phyloP scores from a whole-genome alignment of 768 basidiomycete species.

The Fomitopsis serialis region DNA sequence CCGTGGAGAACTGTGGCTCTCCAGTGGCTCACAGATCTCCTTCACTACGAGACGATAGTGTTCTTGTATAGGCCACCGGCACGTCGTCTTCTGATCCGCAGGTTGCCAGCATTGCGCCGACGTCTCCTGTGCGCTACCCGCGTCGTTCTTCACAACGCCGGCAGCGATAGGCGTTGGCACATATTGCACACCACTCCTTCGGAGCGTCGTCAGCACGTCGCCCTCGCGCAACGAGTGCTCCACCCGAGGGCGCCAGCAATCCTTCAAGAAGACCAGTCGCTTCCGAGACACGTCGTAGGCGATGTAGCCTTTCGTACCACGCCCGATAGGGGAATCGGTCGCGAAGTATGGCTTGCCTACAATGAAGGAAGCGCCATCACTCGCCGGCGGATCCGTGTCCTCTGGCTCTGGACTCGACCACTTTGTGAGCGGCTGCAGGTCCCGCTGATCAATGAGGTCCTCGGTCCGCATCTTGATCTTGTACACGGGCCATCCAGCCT shows the following conservation, averaged over 20 bases:
- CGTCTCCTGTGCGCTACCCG: background rate
- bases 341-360: slow-evolving; percentile 3
- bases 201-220: slow-evolving; percentile 1
- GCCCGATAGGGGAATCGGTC: slow-evolving; percentile 1
- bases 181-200: background rate
- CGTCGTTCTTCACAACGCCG: background rate
- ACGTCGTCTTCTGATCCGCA: background rate
- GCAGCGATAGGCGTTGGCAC: background rate
- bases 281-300: slow-evolving; percentile 2
- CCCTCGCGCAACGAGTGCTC: background rate
- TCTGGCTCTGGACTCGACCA: background rate
- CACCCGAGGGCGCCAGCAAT: slow-evolving; percentile 7
- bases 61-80: background rate
- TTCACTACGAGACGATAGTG: slow-evolving; percentile 8
- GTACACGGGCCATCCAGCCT: background rate
- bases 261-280: slow-evolving; percentile 10
- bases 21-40: slow-evolving; percentile 1
- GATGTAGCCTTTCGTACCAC: slow-evolving; percentile 9
- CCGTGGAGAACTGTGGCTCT: background rate
- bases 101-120: background rate
- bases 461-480: background rate
- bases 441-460: background rate
- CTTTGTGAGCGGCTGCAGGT: background rate
- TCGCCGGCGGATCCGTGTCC: background rate
- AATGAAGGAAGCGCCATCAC: background rate